These are phyloP conservation scores for Starmerella vitae DNA, from an alignment of 805 yeast genomes.

Conservation along the genomic window DNA sequence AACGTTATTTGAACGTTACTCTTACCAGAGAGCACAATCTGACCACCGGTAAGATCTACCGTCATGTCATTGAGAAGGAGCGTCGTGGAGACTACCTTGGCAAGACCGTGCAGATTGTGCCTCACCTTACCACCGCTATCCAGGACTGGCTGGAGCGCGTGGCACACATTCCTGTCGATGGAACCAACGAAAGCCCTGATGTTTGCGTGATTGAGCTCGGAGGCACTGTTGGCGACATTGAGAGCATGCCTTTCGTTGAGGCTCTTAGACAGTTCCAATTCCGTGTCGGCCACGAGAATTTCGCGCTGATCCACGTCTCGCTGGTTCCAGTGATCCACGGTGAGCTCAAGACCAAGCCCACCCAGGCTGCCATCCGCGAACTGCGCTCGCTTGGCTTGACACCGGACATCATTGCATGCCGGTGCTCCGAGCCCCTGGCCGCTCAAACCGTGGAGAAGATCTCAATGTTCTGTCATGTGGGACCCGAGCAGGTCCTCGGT, in stretches of 20 bases:
- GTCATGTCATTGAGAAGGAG: slow-evolving; percentile 83
- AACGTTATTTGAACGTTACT: slow-evolving; percentile 87
- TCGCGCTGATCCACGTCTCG: slow-evolving; percentile 92
- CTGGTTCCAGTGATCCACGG: slow-evolving; percentile 96
- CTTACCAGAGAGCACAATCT: slow-evolving; percentile 89
- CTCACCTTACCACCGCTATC: slow-evolving; percentile 92
- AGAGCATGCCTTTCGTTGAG: slow-evolving; percentile 96
- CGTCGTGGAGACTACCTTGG: slow-evolving; percentile 96
- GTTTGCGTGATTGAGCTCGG: slow-evolving; percentile 95
- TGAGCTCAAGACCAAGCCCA: slow-evolving; percentile 97
- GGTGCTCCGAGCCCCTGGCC: slow-evolving; percentile 78
- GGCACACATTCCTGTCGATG: slow-evolving; percentile 81
- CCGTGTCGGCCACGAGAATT: slow-evolving; percentile 86
- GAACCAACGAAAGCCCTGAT: slow-evolving; percentile 77
- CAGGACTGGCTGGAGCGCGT: slow-evolving; percentile 98
- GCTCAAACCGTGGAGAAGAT: slow-evolving; percentile 82
- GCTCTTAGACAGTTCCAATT: slow-evolving; percentile 98
- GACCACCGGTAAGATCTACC: slow-evolving; percentile 95
- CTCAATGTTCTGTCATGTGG: slow-evolving; percentile 98
- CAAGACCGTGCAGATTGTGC: slow-evolving; percentile 98
- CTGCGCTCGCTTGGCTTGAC: slow-evolving; percentile 86
- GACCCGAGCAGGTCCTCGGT: slow-evolving; percentile 93
- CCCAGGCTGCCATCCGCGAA: slow-evolving; percentile 97
- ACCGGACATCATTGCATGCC: slow-evolving; percentile 96
- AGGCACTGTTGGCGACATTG: slow-evolving; percentile 99